A percentile compares a stretch with the other conserved stretches of the same genome.
Conservation (phyloP, 2,329 filamentous ascomycete species). For the Ramularia endophylla region DNA sequence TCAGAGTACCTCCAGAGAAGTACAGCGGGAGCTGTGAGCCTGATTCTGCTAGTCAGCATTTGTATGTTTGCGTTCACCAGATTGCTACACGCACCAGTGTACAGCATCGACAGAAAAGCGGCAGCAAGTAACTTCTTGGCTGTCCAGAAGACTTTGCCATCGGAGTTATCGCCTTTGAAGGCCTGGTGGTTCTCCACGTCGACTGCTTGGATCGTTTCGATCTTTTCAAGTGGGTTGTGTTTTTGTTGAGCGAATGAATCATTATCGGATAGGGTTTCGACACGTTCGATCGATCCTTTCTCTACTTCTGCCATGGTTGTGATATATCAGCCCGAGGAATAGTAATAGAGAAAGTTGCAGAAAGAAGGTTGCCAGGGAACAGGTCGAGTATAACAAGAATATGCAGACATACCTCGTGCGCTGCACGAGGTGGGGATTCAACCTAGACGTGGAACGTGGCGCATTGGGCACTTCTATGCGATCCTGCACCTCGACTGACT, state of each 20-base stretch:
- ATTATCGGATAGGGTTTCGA: constrained; percentile 12
- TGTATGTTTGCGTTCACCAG: too few species aligned
- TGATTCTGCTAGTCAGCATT: constrained; percentile 2
- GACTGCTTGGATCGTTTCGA: constrained; percentile 18
- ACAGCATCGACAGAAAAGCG: constrained; percentile 33
- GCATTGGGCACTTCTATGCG: too few species aligned
- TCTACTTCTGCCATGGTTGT: constrained; percentile 10
- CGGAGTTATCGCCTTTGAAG: constrained; percentile 36
- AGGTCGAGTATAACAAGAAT: too few species aligned
- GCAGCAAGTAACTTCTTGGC: constrained; percentile 31
- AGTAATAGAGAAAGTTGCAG: too few species aligned
- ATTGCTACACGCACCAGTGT: constrained; percentile 25
- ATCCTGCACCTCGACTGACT: too few species aligned
- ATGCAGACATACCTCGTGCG: too few species aligned
- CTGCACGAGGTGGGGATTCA: too few species aligned
- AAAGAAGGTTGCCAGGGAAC: too few species aligned
- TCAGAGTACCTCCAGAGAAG: constrained; percentile 20
- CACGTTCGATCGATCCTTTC: constrained; percentile 7
- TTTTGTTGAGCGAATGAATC: constrained; percentile 5
- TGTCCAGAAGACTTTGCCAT: constrained; percentile 35
- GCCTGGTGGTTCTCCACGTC: constrained; percentile 33
- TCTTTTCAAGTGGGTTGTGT: constrained; percentile 11
- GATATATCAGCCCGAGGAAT: too few species aligned
- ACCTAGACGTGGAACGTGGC: too few species aligned
- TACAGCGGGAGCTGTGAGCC: constrained; percentile 23